phyloP scores from a whole-genome alignment of 805 yeast genomes.

The Lachancea lanzarotensis region DNA sequence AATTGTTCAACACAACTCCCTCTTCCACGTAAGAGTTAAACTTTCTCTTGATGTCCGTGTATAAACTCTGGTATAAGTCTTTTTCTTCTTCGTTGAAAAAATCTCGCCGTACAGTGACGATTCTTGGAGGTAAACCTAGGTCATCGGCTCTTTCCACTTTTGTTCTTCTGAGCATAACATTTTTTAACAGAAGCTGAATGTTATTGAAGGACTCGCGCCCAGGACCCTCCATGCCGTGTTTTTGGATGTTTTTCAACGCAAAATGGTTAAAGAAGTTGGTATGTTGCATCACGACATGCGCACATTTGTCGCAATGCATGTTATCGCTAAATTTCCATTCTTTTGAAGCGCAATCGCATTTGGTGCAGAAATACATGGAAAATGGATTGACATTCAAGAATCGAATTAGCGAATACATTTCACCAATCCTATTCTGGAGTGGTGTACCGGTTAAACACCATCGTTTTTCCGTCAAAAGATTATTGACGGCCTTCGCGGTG shows the following conservation, averaged over 20 bases:
- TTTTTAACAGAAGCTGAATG: constrained; percentile 65
- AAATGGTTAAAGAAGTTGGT: constrained; percentile 94
- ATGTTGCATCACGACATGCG: constrained; percentile 91
- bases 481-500: constrained; percentile 87
- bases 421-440: constrained; percentile 92
- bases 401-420: constrained; percentile 84
- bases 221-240: constrained; percentile 73
- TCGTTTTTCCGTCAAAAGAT: constrained; percentile 60
- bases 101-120: constrained; percentile 83
- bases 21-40: constrained; percentile 91
- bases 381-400: constrained; percentile 81
- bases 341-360: constrained; percentile 74
- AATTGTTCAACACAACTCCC: constrained; percentile 93
- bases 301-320: constrained; percentile 80
- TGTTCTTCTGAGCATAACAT: constrained; percentile 89
- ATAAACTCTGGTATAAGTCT: constrained; percentile 82
- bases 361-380: constrained; percentile 85
- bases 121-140: constrained; percentile 92
- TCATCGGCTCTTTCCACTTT: constrained; percentile 96
- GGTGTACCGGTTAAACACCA: constrained; percentile 98
- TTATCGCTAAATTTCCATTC: constrained; percentile 84
- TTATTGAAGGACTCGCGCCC: constrained; percentile 73
- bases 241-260: constrained; percentile 88
- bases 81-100: constrained; percentile 91
- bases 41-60: constrained; percentile 77